A percentile compares a stretch with the other conserved stretches of the same genome.
phyloP scores from a whole-genome alignment of 305 asterid genomes.

The Fraxinus ornus region DNA sequence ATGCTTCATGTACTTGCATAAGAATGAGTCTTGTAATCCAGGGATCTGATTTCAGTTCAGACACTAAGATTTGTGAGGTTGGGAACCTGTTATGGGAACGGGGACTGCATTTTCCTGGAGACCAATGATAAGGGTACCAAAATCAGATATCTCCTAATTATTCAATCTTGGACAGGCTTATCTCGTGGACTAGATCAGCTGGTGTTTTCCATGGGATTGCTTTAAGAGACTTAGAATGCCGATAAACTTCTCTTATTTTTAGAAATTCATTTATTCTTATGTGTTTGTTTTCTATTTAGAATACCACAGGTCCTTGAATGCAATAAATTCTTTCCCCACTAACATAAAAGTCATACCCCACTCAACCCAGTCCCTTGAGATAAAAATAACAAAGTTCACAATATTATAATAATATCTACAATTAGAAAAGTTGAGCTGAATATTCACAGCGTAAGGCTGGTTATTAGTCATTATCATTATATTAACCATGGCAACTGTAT shows the following conservation, averaged over 20 bases:
- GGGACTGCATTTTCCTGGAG: background rate
- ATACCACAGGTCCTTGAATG: background rate
- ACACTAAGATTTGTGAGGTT: background rate
- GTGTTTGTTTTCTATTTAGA: background rate
- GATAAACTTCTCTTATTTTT: background rate
- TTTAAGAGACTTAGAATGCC: background rate
- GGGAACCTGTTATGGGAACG: background rate
- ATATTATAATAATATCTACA: background rate
- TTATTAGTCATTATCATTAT: background rate
- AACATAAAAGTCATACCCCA: background rate
- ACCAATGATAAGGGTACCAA: background rate
- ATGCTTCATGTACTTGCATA: background rate
- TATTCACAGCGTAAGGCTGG: background rate
- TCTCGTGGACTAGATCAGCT: background rate
- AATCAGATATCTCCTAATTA: background rate
- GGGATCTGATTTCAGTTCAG: background rate
- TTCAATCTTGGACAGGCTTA: background rate
- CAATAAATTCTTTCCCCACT: background rate
- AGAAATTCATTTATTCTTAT: background rate
- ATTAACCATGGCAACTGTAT: background rate
- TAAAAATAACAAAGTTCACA: background rate
- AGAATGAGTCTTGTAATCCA: background rate
- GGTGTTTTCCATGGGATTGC: background rate
- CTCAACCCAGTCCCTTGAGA: background rate
- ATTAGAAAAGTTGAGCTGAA: background rate